A percentile compares a stretch with the other conserved stretches of the same genome.
phyloP scores from a whole-genome alignment of 1,284 basidiomycete genomes.

The Takashimella koratensis region DNA sequence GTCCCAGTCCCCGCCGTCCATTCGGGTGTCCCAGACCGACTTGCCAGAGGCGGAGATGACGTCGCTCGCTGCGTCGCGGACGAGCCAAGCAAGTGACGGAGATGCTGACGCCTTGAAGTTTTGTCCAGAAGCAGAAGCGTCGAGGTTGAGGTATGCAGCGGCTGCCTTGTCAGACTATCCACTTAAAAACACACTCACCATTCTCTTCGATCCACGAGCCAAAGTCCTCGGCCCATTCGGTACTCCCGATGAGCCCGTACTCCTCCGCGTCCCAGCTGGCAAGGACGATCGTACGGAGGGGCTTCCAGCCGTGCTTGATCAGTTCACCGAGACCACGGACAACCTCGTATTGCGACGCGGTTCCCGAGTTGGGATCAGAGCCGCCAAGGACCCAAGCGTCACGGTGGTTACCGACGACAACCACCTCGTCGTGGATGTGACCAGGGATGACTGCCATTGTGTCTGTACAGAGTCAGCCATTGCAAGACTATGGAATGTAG shows the following conservation, averaged over 20 bases:
- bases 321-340: slow-evolving; percentile 76
- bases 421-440: slow-evolving; percentile 76
- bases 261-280: slow-evolving; percentile 93
- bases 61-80: slow-evolving; percentile 63
- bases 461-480: slow-evolving; percentile 45
- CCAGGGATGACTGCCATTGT: slow-evolving; percentile 87
- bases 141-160: slow-evolving; percentile 82
- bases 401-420: slow-evolving; percentile 80
- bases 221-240: slow-evolving; percentile 88
- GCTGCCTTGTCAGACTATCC: slow-evolving; percentile 38
- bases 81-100: slow-evolving; percentile 67
- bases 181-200: slow-evolving; percentile 35
- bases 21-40: slow-evolving; percentile 45
- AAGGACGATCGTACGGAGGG: slow-evolving; percentile 79
- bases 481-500: background rate
- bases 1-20: slow-evolving; percentile 39
- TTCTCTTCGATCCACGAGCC: slow-evolving; percentile 70
- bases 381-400: slow-evolving; percentile 73
- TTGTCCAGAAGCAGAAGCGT: slow-evolving; percentile 67
- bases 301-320: slow-evolving; percentile 75
- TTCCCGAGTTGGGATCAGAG: slow-evolving; percentile 81
- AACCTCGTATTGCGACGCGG: slow-evolving; percentile 78
- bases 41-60: slow-evolving; percentile 51
- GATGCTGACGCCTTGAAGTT: slow-evolving; percentile 53
- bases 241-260: slow-evolving; percentile 82